Percentiles rank a stretch among this genome's conserved stretches.
phyloP scores from a whole-genome alignment of 106 monocot species.

The Cymbidium sinense region DNA sequence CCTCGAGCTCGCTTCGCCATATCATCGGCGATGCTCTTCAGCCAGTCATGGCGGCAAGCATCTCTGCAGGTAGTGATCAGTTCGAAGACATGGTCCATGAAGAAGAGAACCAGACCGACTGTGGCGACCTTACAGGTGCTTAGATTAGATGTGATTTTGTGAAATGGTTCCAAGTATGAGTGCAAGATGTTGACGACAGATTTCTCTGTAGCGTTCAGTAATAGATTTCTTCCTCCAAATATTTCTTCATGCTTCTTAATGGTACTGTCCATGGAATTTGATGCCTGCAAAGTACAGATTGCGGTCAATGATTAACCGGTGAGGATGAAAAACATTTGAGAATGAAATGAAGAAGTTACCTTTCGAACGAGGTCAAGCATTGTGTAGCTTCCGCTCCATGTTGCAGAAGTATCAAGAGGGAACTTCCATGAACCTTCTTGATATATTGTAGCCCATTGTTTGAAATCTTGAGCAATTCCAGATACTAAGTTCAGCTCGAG shows the following conservation, averaged over 20 bases:
- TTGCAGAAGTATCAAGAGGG: conserved; percentile 82
- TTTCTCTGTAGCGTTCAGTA: conserved; percentile 50
- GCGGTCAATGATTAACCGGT: background rate
- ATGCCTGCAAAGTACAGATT: conserved; percentile 32
- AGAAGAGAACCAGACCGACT: conserved; percentile 75
- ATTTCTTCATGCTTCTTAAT: conserved; percentile 69
- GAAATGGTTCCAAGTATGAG: conserved; percentile 65
- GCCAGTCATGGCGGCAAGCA: conserved; percentile 60
- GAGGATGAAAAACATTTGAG: background rate
- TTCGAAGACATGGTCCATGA: conserved; percentile 86
- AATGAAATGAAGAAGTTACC: conserved; percentile 29
- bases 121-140: conserved; percentile 57
- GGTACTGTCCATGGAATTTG: conserved; percentile 65
- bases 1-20: conserved; percentile 30
- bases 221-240: conserved; percentile 33
- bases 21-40: conserved; percentile 61
- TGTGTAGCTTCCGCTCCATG: conserved; percentile 69
- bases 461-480: conserved; percentile 66
- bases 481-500: conserved; percentile 44
- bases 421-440: conserved; percentile 80
- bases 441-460: conserved; percentile 45
- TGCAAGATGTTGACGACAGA: conserved; percentile 42
- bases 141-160: conserved; percentile 73
- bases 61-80: conserved; percentile 51
- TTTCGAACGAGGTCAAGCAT: conserved; percentile 80